Evolutionary conservation across 192 early-diverging fungal genomes (phyloP).

Genomic region (Backusella macrospora): DNA sequence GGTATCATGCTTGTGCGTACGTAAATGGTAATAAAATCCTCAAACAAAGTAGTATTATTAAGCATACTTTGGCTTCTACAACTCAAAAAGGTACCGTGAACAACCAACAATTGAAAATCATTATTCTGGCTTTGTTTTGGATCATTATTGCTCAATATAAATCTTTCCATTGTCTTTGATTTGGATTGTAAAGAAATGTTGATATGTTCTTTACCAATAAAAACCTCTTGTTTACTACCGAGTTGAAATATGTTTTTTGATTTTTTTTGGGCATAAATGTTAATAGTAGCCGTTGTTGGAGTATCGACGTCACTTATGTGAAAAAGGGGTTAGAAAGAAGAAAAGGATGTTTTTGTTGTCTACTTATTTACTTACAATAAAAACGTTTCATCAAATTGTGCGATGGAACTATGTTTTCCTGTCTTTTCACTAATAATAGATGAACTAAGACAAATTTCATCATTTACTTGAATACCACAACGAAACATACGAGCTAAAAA

Average conservation of each 20-base stretch:
- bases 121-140: slow-evolving; percentile 7
- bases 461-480: slow-evolving; percentile 29
- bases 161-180: slow-evolving; percentile 24
- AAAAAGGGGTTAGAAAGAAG: not conserved
- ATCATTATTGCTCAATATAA: slow-evolving; percentile 9
- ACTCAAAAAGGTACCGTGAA: slow-evolving; percentile 33
- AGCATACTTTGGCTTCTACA: slow-evolving; percentile 24
- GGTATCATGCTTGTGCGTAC: slow-evolving; percentile 30
- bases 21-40: slow-evolving; percentile 37
- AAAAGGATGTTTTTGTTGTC: not conserved
- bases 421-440: slow-evolving; percentile 25
- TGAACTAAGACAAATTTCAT: slow-evolving; percentile 31
- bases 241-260: slow-evolving; percentile 5
- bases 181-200: slow-evolving; percentile 19
- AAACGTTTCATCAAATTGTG: slow-evolving; percentile 41
- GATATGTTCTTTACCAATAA: slow-evolving; percentile 23
- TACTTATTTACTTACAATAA: slow-evolving; percentile 30
- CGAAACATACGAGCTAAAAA: slow-evolving; percentile 28
- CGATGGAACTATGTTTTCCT: slow-evolving; percentile 34
- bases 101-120: slow-evolving; percentile 35
- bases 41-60: slow-evolving; percentile 25
- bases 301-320: slow-evolving; percentile 33
- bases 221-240: slow-evolving; percentile 21
- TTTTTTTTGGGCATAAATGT: slow-evolving; percentile 27
- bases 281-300: slow-evolving; percentile 23